Conservation (phyloP, 768 basidiomycete genomes). For the Podaxis sp. region DNA sequence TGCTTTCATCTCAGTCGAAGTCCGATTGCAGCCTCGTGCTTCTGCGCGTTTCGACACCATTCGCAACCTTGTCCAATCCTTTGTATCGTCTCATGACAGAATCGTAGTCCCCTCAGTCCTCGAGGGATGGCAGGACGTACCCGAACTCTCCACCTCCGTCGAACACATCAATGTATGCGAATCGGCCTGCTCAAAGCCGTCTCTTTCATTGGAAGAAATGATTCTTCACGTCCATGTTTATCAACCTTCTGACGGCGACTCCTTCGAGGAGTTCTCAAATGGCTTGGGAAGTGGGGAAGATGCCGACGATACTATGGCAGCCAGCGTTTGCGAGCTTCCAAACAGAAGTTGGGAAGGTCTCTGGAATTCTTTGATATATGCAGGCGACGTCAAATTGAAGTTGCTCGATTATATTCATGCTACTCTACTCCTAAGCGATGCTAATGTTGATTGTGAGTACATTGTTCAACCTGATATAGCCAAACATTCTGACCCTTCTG, state of each 20-base stretch:
- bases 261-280: conserved; percentile 73
- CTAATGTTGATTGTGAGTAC: conserved; percentile 71
- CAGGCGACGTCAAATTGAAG: conserved; percentile 78
- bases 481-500: conserved; percentile 1
- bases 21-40: conserved; percentile 66
- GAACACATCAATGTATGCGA: conserved; percentile 77
- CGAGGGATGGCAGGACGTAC: conserved; percentile 77
- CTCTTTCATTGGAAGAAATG: conserved; percentile 56
- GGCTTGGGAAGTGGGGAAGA: conserved; percentile 52
- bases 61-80: conserved; percentile 59
- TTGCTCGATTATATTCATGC: conserved; percentile 94
- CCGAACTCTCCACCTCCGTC: conserved; percentile 70
- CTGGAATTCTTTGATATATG: conserved; percentile 92
- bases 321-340: conserved; percentile 87
- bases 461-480: neutral
- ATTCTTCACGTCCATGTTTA: conserved; percentile 86
- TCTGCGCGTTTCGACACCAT: conserved; percentile 78
- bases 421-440: conserved; percentile 90
- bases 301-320: conserved; percentile 82
- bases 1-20: conserved; percentile 63
- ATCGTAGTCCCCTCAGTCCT: conserved; percentile 71
- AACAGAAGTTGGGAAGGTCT: conserved; percentile 83
- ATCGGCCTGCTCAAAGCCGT: conserved; percentile 55
- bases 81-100: conserved; percentile 56
- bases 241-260: conserved; percentile 68